Evolutionary conservation across 2,329 filamentous ascomycete genomes (phyloP).

Genomic region (Myriangium duriaei): DNA sequence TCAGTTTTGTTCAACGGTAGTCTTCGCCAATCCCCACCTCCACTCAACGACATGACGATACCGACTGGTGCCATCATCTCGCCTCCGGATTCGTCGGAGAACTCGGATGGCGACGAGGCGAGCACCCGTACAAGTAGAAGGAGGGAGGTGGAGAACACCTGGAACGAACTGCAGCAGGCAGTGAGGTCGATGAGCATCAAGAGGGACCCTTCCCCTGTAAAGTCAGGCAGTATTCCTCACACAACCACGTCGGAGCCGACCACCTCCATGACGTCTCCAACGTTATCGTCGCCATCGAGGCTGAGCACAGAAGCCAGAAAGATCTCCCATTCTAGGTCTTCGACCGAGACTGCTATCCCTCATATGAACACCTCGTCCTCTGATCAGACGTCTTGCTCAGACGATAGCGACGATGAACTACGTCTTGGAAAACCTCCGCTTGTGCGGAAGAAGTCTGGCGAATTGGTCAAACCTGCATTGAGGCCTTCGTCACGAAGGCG

Average conservation of each 20-base stretch:
- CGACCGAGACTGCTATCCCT: constrained; percentile 42
- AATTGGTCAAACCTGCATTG: constrained; percentile 85
- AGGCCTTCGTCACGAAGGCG: constrained; percentile 66
- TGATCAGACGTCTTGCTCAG: constrained; percentile 26
- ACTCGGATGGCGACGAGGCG: constrained; percentile 71
- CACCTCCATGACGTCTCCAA: constrained; percentile 22
- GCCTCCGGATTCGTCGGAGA: constrained; percentile 71
- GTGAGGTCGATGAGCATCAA: constrained; percentile 66
- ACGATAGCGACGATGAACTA: constrained; percentile 36
- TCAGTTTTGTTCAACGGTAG: constrained; percentile 29
- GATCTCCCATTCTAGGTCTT: constrained; percentile 49
- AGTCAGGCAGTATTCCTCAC: constrained; percentile 15
- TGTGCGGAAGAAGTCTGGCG: constrained; percentile 95
- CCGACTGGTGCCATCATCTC: constrained; percentile 79
- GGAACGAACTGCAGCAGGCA: constrained; percentile 64
- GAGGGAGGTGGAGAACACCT: constrained; percentile 31
- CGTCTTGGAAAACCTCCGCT: constrained; percentile 59
- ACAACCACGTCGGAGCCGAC: constrained; percentile 22
- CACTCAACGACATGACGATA: constrained; percentile 62
- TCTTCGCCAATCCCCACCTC: constrained; percentile 73
- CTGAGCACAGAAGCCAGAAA: constrained; percentile 45
- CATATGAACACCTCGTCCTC: constrained; percentile 32
- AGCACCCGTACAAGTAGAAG: constrained; percentile 21
- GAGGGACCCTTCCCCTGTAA: constrained; percentile 45
- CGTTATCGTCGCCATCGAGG: constrained; percentile 22